Evolutionary conservation across 1,284 basidiomycete genomes (phyloP).

Genomic region (Thelephora terrestris): DNA sequence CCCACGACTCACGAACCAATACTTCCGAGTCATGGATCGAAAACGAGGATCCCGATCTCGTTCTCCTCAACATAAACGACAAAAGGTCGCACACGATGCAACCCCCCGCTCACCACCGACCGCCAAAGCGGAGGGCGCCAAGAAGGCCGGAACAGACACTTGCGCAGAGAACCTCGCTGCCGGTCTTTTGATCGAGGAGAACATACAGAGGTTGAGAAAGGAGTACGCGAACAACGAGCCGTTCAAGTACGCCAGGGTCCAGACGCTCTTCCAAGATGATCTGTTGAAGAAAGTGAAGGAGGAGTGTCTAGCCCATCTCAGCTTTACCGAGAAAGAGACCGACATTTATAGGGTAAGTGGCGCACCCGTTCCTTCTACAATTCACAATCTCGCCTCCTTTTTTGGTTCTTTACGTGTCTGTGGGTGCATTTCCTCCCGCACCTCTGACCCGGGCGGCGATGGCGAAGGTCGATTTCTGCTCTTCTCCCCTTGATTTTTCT

Average conservation of each 20-base stretch:
- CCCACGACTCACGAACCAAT: no score
- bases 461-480: neutral
- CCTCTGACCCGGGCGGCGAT: neutral
- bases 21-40: no score
- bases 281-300: constrained; percentile 70
- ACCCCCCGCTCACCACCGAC: no score
- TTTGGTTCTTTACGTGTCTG: neutral
- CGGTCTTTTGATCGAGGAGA: constrained; percentile 45
- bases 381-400: neutral
- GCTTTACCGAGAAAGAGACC: constrained; percentile 94
- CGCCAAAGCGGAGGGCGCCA: no score
- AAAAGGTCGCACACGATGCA: no score
- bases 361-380: no score
- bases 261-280: constrained; percentile 79
- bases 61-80: no score
- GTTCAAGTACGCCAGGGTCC: constrained; percentile 79
- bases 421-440: neutral
- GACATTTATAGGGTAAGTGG: constrained; percentile 89
- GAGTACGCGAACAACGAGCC: constrained; percentile 57
- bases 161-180: constrained; percentile 31
- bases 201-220: constrained; percentile 41
- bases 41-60: no score
- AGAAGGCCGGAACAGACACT: neutral
- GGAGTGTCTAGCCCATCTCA: constrained; percentile 78
- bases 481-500: neutral